These are phyloP conservation scores for Antitrichia curtipendula DNA, from an alignment of 225 moss, liverwort and hornwort genomes.

Conservation along the genomic window DNA sequence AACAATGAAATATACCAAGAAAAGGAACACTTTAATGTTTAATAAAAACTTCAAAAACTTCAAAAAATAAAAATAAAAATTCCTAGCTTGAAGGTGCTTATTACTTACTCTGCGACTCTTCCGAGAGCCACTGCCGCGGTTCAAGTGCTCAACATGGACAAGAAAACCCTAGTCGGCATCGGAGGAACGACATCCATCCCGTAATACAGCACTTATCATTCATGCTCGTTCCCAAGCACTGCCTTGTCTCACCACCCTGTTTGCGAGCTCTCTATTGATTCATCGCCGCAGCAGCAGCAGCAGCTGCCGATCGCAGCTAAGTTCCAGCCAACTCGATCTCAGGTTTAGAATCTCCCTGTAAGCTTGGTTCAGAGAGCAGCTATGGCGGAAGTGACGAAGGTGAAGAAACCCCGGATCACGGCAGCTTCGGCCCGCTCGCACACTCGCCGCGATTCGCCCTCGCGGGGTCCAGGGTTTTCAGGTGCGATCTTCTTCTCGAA, in stretches of 20 bases:
- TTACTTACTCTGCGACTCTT: background rate
- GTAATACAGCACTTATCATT: no score
- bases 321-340: background rate
- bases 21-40: no score
- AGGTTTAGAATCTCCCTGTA: background rate
- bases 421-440: constrained; percentile 47
- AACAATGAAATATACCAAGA: no score
- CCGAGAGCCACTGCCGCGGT: no score
- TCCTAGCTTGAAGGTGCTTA: no score
- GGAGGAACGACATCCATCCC: background rate
- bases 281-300: background rate
- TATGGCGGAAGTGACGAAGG: constrained; percentile 26
- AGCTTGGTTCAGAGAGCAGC: background rate
- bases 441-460: constrained; percentile 30
- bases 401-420: constrained; percentile 39
- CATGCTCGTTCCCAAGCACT: no score
- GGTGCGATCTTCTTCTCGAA: background rate
- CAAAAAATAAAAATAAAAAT: no score
- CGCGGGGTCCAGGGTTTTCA: constrained; percentile 31
- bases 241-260: background rate
- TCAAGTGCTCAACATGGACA: no score
- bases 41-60: no score
- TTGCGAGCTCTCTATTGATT: background rate
- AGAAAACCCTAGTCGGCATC: background rate
- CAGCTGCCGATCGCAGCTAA: background rate